Base-by-base conservation (phyloP, 2,329 filamentous ascomycete genomes). In the Juglanconis oblonga region DNA sequence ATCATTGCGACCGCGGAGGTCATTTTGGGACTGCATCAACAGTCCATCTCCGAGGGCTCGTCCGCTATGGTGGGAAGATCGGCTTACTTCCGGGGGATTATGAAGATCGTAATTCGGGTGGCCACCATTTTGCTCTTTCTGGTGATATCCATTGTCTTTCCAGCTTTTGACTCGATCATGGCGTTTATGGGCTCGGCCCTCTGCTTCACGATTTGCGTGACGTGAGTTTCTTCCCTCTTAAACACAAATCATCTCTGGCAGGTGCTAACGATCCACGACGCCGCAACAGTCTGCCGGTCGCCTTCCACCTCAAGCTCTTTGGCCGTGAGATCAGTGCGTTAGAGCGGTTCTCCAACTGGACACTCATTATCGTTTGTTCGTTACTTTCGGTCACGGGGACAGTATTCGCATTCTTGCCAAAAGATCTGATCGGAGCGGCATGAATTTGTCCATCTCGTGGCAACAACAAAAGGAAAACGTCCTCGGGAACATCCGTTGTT, bases 161-260 rank as follows among this genome's bases (percentile, higher is more conserved):
- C 93, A 0, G 84, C 86, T 0, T 97, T 97, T 69, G 92, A 97
- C 71, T 87, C 88, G 55, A 93, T 97, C 70, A 96, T 96, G 87
- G 90, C 90, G 4, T 87, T 97, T 63, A 87, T 98, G 77, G 94
- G 55, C 11, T 91, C 90, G 44, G 89, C 92, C 3, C 82, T 97
- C 14, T 97, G 94, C 76, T 97, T 97, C 68, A 91, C 91, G 17
- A 96, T 98, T 65, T 98, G 94, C 75, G 87, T 98, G 65, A 92
- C 96, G 73, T 80, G 68, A 71, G 79, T 74, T 14, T 11, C 5
- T 17, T 42, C 33, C 49, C 62, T 31, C 33, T 33, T 32, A 44
- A 32, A n/a, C 29, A 14, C 29, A 14, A n/a, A 2, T 36, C 6
- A 8, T 52, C 9, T 56, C 55, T 55, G 62, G 24, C 24, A 9